Evolutionary conservation across 306 rosid genomes (phyloP), one percentile per base, ranked within the genome.

Genomic region (Quercus parvula): DNA sequence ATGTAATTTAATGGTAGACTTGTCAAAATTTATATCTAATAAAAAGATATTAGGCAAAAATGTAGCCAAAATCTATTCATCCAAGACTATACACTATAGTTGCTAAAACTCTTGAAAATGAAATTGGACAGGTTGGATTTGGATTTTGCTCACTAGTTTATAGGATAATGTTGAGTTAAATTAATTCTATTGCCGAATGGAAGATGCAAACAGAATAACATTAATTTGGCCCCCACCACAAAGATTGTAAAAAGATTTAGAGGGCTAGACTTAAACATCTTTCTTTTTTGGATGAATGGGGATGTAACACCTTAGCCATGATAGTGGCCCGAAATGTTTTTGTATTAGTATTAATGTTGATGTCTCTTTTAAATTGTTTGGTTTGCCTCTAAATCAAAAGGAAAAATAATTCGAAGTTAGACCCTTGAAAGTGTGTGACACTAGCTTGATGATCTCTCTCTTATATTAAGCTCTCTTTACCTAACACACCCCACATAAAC

Each of bases 401-500:
- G 51, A 56, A 20, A 73, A 79, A 78, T 79, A 41, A 49, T 24
- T 49, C 68, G 35, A 6, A 33, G 51, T 31, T 25, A 81, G 82
- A 76, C 66, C 46, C 63, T 68, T 31, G 75, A 70, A 67, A 41
- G 46, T 41, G 68, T 44, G 80, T 31, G 35, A 68, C 38, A n/a
- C 30, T 44, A 6, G 5, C 10, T 56, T 68, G 13, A 12, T 18
- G 1, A 5, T 51, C 79, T 75, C 74, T 72, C 71, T 8, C 46
- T 41, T 41, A 24, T 24, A 1, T 24, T 24, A 41, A 41, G 46
- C 46, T 41, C 46, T 41, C 76, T 22, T 81, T 73, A 79, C 87
- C 88, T 84, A 82, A 86, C 84, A 24, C 56, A 31, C 28, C 20
- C 81, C 75, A 63, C 81, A 76, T 63, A 78, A 81, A 75, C 71